phyloP scores from a whole-genome alignment of 1,139 yeast genomes.

The Taphrina populina region DNA sequence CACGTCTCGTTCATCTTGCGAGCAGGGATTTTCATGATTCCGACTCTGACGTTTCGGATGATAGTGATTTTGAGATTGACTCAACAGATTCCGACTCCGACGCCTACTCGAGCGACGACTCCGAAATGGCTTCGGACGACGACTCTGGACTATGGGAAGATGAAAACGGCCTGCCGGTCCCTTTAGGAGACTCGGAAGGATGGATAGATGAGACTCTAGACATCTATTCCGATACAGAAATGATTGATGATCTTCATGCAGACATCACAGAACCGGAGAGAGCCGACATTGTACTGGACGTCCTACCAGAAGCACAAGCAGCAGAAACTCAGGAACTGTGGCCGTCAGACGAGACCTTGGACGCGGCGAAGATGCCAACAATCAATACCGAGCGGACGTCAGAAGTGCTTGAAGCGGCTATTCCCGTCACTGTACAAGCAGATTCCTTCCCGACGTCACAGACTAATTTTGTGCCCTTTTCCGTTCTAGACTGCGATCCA shows the following conservation, averaged over 20 bases:
- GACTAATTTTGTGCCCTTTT: neutral
- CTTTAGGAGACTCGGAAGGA: slow-evolving; percentile 31
- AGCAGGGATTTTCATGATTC: slow-evolving; percentile 3
- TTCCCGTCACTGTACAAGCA: slow-evolving; percentile 1
- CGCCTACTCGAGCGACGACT: slow-evolving; percentile 36
- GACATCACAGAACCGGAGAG: slow-evolving; percentile 1
- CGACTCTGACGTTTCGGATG: neutral
- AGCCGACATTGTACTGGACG: slow-evolving; percentile 16
- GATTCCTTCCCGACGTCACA: slow-evolving; percentile 12
- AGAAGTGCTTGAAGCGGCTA: slow-evolving; percentile 18
- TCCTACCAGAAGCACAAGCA: neutral
- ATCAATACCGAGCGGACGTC: neutral
- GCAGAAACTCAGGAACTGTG: neutral
- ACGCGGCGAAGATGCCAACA: neutral
- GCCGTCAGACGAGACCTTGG: neutral
- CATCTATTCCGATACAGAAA: slow-evolving; percentile 21
- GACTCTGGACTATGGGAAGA: slow-evolving; percentile 27
- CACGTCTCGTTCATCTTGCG: slow-evolving; percentile 13
- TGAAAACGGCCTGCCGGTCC: slow-evolving; percentile 5
- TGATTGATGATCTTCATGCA: slow-evolving; percentile 21
- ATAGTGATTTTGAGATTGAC: slow-evolving; percentile 13
- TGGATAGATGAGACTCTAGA: slow-evolving; percentile 26
- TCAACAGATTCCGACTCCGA: slow-evolving; percentile 23
- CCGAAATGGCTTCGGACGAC: slow-evolving; percentile 36
- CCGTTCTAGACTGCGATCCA: slow-evolving; percentile 15